Evolutionary conservation across 306 rosid genomes (phyloP).

Genomic region (Corylus americana): DNA sequence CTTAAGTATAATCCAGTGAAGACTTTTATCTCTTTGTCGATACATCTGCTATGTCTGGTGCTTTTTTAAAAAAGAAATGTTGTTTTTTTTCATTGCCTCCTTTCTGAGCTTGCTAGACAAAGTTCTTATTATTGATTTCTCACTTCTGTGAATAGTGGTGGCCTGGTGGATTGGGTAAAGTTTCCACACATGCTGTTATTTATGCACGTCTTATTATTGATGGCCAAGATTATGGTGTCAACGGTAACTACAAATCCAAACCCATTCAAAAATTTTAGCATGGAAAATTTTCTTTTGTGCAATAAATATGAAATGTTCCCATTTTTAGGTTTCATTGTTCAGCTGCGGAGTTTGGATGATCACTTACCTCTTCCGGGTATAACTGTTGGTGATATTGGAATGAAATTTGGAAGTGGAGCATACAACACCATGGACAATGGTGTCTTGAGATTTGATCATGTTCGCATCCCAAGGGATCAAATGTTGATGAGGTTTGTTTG

Average conservation of each 20-base stretch:
- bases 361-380: slow-evolving; percentile 86
- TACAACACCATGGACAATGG: slow-evolving; percentile 98
- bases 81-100: not conserved
- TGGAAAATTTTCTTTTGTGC: slow-evolving; percentile 12
- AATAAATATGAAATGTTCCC: slow-evolving; percentile 19
- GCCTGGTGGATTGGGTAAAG: slow-evolving; percentile 99
- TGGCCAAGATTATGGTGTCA: slow-evolving; percentile 75
- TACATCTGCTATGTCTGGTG: not conserved
- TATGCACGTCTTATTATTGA: slow-evolving; percentile 85
- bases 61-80: not conserved
- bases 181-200: slow-evolving; percentile 78
- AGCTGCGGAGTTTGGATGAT: slow-evolving; percentile 93
- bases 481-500: slow-evolving; percentile 85
- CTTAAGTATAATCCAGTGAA: slow-evolving; percentile 9
- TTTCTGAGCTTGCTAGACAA: slow-evolving; percentile 20
- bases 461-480: slow-evolving; percentile 89
- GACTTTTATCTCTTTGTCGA: not conserved
- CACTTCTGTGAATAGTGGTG: slow-evolving; percentile 75
- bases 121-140: slow-evolving; percentile 24
- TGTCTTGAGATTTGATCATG: slow-evolving; percentile 69
- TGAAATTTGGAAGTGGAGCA: slow-evolving; percentile 89
- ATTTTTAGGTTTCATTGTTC: slow-evolving; percentile 84
- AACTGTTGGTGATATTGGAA: slow-evolving; percentile 91
- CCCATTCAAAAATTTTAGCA: slow-evolving; percentile 12
- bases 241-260: slow-evolving; percentile 53